Conservation (phyloP, 2,329 filamentous ascomycete genomes). For the Calycina herbarum region DNA sequence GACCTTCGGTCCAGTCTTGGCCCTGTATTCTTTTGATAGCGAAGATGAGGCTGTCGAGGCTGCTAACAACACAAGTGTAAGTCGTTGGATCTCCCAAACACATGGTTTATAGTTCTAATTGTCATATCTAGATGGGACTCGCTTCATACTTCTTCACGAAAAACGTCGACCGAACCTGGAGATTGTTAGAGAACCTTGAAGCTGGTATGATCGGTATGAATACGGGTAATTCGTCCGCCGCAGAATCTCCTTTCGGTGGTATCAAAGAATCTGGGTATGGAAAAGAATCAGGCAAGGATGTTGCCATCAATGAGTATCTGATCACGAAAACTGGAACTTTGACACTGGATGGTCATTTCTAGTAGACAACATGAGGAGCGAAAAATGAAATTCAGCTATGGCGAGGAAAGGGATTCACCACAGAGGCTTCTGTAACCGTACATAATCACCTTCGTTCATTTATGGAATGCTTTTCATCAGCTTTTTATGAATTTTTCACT, state of each 20-base stretch:
- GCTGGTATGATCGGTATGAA: slow-evolving; percentile 71
- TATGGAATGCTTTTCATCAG: background rate
- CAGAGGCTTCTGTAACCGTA: background rate
- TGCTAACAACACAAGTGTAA: slow-evolving; percentile 55
- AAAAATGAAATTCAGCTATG: background rate
- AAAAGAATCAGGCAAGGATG: slow-evolving; percentile 66
- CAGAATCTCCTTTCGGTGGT: slow-evolving; percentile 66
- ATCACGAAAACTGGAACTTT: slow-evolving; percentile 67
- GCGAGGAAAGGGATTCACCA: background rate
- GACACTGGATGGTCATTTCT: slow-evolving; percentile 42
- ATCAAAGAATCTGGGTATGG: slow-evolving; percentile 69
- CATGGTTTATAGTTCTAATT: background rate
- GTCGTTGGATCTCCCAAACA: slow-evolving; percentile 6
- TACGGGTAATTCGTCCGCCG: slow-evolving; percentile 61
- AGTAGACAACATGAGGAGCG: slow-evolving; percentile 28
- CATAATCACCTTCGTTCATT: background rate
- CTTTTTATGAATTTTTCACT: background rate
- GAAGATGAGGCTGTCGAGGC: slow-evolving; percentile 62
- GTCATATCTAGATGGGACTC: slow-evolving; percentile 52
- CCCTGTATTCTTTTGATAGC: slow-evolving; percentile 63
- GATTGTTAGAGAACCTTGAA: slow-evolving; percentile 65
- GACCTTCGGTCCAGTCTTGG: slow-evolving; percentile 64
- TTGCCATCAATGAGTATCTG: slow-evolving; percentile 62
- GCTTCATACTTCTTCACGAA: slow-evolving; percentile 70
- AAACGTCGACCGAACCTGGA: slow-evolving; percentile 64